These are phyloP conservation scores for Ambrosia trifida DNA, from an alignment of 129 eudicot genomes.

Conservation along the genomic window DNA sequence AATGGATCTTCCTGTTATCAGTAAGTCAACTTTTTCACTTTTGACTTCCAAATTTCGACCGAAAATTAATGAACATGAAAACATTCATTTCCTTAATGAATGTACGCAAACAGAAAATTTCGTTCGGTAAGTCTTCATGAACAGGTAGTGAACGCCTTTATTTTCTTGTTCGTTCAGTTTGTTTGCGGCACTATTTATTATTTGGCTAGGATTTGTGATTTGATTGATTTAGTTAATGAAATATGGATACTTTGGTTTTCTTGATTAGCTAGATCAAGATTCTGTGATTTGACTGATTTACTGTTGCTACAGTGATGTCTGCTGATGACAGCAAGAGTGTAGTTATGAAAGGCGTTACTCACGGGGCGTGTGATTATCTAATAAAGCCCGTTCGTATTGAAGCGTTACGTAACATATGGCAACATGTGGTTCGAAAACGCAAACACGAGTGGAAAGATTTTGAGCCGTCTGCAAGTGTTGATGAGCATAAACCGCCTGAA, in stretches of 20 bases:
- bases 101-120: too few relatives aligned
- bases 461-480: conserved; percentile 75
- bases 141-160: too few relatives aligned
- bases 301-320: conserved; percentile 52
- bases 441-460: conserved; percentile 68
- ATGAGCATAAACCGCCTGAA: conserved; percentile 41
- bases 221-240: background rate
- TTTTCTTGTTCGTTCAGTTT: too few relatives aligned
- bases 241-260: background rate
- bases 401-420: conserved; percentile 69
- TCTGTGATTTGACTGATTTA: conserved; percentile 3
- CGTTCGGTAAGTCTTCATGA: too few relatives aligned
- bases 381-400: conserved; percentile 65
- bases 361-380: conserved; percentile 72
- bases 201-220: background rate
- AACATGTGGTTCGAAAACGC: conserved; percentile 58
- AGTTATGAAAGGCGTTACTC: conserved; percentile 68
- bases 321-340: conserved; percentile 62
- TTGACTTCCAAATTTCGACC: conserved; percentile 14
- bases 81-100: too few relatives aligned
- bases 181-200: too few relatives aligned
- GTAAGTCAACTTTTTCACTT: conserved; percentile 43
- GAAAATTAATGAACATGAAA: too few relatives aligned
- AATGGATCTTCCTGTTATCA: conserved; percentile 72
- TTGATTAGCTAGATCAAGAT: background rate